A percentile compares a stretch with the other conserved stretches of the same genome.
Evolutionary conservation across 2,329 filamentous ascomycete genomes (phyloP).

Genomic region (Fusarium sp.): DNA sequence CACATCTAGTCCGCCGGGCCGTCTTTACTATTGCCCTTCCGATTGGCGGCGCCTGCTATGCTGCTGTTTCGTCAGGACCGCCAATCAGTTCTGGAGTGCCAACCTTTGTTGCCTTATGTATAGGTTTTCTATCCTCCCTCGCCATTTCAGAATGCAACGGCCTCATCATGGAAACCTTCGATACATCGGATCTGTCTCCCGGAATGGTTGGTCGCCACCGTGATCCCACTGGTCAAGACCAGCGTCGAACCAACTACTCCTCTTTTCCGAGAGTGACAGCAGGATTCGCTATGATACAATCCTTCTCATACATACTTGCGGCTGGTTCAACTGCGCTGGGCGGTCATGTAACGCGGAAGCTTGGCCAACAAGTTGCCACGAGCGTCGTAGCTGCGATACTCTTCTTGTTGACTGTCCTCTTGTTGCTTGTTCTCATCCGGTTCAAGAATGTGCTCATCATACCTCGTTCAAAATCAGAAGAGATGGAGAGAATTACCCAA

Average conservation of each 20-base stretch:
- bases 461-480: slow-evolving; percentile 66
- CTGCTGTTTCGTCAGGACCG: slow-evolving; percentile 71
- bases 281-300: slow-evolving; percentile 76
- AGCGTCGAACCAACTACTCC: slow-evolving; percentile 74
- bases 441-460: slow-evolving; percentile 76
- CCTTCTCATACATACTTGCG: slow-evolving; percentile 74
- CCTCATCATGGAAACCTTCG: slow-evolving; percentile 83
- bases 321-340: slow-evolving; percentile 75
- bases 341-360: slow-evolving; percentile 71
- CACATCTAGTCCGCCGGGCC: slow-evolving; percentile 74
- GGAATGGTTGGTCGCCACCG: slow-evolving; percentile 71
- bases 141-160: slow-evolving; percentile 81
- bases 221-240: slow-evolving; percentile 51
- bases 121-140: slow-evolving; percentile 78
- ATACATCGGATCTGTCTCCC: slow-evolving; percentile 81
- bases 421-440: slow-evolving; percentile 70
- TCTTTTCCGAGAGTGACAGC: slow-evolving; percentile 79
- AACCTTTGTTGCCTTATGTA: slow-evolving; percentile 70
- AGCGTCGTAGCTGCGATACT: slow-evolving; percentile 75
- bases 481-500: slow-evolving; percentile 64
- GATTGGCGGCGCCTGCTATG: slow-evolving; percentile 73
- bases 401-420: slow-evolving; percentile 69
- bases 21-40: slow-evolving; percentile 76
- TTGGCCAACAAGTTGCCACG: slow-evolving; percentile 75
- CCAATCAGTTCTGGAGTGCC: slow-evolving; percentile 71